phyloP scores from a whole-genome alignment of 2,329 filamentous ascomycete species.

The Capronia epimyces region DNA sequence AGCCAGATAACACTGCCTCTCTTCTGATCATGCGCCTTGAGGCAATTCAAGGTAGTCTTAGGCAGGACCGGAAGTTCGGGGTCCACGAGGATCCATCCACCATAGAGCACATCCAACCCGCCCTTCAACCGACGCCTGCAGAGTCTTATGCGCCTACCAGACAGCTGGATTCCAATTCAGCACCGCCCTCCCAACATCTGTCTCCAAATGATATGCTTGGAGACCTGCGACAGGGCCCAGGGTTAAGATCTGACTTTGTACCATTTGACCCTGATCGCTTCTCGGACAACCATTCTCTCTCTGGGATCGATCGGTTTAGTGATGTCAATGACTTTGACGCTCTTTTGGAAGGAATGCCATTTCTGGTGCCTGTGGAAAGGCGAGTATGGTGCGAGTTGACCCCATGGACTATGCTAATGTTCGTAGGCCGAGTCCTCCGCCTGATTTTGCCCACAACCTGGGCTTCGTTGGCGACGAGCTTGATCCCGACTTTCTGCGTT shows the following conservation, averaged over 20 bases:
- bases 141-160: not conserved
- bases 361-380: not conserved
- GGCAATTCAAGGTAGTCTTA: not conserved
- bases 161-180: not conserved
- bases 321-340: slow-evolving; percentile 1
- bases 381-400: not conserved
- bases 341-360: not conserved
- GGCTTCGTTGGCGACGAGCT: not conserved
- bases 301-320: not conserved
- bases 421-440: not conserved
- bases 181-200: not conserved
- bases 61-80: not conserved
- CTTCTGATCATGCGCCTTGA: not conserved
- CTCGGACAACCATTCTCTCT: not conserved
- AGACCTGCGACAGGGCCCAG: too few relatives aligned
- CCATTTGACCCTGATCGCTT: not conserved
- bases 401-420: not conserved
- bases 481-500: not conserved
- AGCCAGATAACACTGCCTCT: not conserved
- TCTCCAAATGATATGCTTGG: not conserved
- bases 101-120: too few relatives aligned
- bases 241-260: too few relatives aligned
- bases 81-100: not conserved
- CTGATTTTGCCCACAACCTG: not conserved
- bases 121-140: too few relatives aligned